Percentiles rank a stretch among this genome's conserved stretches.
Conservation (phyloP, 75 land plant genomes). For the Isoetes taiwanensis region DNA sequence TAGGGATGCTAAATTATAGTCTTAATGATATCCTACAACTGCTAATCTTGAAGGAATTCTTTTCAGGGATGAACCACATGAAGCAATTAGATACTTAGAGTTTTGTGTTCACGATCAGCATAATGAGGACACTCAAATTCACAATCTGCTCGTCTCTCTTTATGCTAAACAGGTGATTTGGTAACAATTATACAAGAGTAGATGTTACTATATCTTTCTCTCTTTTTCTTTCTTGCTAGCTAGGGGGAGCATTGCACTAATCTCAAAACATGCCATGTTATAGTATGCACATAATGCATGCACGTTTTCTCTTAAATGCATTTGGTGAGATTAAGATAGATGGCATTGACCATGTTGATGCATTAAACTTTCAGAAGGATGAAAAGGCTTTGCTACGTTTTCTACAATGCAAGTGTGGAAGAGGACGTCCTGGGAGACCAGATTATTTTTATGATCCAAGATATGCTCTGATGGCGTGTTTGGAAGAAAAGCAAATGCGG, state of each 20-base stretch:
- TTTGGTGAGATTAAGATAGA: too few species aligned
- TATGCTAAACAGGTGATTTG: slow-evolving; percentile 81
- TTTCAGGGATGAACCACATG: slow-evolving; percentile 89
- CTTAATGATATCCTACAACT: too few species aligned
- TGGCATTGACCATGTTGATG: too few species aligned
- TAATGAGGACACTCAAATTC: slow-evolving; percentile 83
- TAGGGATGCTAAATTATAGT: too few species aligned
- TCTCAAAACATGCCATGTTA: too few species aligned
- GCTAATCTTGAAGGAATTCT: too few species aligned
- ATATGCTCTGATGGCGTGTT: slow-evolving; percentile 76
- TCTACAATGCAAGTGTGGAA: slow-evolving; percentile 77
- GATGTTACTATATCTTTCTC: too few species aligned
- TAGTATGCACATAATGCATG: too few species aligned
- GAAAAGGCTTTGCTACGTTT: slow-evolving; percentile 71
- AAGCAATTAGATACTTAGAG: slow-evolving; percentile 88
- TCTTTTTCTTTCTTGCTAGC: too few species aligned
- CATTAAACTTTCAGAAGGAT: slow-evolving; percentile 45
- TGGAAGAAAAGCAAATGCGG: slow-evolving; percentile 79
- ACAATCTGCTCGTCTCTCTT: slow-evolving; percentile 75
- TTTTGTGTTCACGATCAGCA: slow-evolving; percentile 63
- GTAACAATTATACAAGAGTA: too few species aligned
- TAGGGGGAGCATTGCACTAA: too few species aligned
- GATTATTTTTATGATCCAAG: slow-evolving; percentile 93
- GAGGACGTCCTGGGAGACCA: slow-evolving; percentile 57
- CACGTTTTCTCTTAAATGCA: too few species aligned